A percentile compares a stretch with the other conserved stretches of the same genome.
phyloP scores from a whole-genome alignment of 176 grass and related monocot species.

The Raddia distichophylla region DNA sequence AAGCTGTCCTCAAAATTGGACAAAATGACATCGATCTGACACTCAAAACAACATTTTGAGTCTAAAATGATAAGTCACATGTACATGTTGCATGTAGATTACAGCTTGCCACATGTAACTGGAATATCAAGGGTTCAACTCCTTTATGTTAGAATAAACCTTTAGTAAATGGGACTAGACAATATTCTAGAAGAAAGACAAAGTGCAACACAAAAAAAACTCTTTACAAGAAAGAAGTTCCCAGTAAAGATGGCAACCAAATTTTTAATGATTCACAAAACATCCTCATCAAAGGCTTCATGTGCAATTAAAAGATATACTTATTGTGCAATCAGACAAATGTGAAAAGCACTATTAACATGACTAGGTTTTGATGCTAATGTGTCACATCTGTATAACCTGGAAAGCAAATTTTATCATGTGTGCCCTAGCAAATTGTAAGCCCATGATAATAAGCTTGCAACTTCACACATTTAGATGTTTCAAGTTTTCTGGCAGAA shows the following conservation, averaged over 20 bases:
- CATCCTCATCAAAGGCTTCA: constrained; percentile 4
- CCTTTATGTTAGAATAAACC: constrained; percentile 4
- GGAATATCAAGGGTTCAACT: constrained; percentile 16
- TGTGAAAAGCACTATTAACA: background rate
- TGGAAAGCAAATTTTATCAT: constrained; percentile 1
- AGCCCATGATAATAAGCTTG: constrained; percentile 26
- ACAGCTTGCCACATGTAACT: constrained; percentile 13
- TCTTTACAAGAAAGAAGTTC: background rate
- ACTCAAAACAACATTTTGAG: background rate
- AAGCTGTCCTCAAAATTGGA: constrained; percentile 2
- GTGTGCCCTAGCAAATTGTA: background rate
- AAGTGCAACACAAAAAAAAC: background rate
- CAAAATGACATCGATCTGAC: constrained; percentile 6
- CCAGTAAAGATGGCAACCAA: background rate
- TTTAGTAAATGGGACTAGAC: constrained; percentile 14
- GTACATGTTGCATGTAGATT: background rate
- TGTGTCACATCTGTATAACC: background rate
- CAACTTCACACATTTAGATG: background rate
- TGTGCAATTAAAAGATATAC: background rate
- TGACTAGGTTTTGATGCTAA: background rate
- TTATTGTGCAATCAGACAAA: constrained; percentile 19
- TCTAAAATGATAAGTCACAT: constrained; percentile 19
- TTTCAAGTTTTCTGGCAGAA: background rate
- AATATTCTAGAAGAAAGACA: constrained; percentile 14
- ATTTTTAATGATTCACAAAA: constrained; percentile 2